Evolutionary conservation across 495 filamentous ascomycete species (phyloP).

Genomic region (Cudoniella acicularis): DNA sequence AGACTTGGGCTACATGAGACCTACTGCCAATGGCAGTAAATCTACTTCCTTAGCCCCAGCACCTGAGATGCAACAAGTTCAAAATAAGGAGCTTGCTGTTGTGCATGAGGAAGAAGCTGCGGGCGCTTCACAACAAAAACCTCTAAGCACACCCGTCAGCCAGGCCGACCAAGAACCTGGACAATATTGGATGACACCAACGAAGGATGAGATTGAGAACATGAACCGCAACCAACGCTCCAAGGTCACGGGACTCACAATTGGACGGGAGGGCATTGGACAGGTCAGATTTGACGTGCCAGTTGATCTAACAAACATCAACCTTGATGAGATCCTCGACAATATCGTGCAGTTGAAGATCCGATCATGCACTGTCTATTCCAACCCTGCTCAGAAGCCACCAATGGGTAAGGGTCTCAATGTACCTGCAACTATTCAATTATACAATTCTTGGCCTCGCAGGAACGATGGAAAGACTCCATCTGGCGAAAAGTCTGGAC

Average conservation of each 20-base stretch:
- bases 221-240: slow-evolving; percentile 72
- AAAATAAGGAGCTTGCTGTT: slow-evolving; percentile 71
- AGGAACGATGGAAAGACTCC: slow-evolving; percentile 47
- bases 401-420: slow-evolving; percentile 82
- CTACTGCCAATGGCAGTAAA: slow-evolving; percentile 32
- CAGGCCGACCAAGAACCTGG: slow-evolving; percentile 58
- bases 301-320: slow-evolving; percentile 72
- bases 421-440: slow-evolving; percentile 75
- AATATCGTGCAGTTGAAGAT: slow-evolving; percentile 68
- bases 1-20: slow-evolving; percentile 63
- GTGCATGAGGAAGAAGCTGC: slow-evolving; percentile 66
- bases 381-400: slow-evolving; percentile 69
- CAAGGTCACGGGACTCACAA: slow-evolving; percentile 64
- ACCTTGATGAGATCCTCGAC: slow-evolving; percentile 66
- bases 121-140: slow-evolving; percentile 29
- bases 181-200: slow-evolving; percentile 82
- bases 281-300: slow-evolving; percentile 73
- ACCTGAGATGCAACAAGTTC: slow-evolving; percentile 70
- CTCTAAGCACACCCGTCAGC: slow-evolving; percentile 29
- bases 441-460: slow-evolving; percentile 90
- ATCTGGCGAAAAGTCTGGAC: slow-evolving; percentile 25
- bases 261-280: slow-evolving; percentile 79
- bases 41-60: slow-evolving; percentile 24
- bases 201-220: slow-evolving; percentile 61
- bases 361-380: slow-evolving; percentile 83